Evolutionary conservation across 2,329 filamentous ascomycete genomes (phyloP).

Genomic region (Pyrenophora seminiperda): DNA sequence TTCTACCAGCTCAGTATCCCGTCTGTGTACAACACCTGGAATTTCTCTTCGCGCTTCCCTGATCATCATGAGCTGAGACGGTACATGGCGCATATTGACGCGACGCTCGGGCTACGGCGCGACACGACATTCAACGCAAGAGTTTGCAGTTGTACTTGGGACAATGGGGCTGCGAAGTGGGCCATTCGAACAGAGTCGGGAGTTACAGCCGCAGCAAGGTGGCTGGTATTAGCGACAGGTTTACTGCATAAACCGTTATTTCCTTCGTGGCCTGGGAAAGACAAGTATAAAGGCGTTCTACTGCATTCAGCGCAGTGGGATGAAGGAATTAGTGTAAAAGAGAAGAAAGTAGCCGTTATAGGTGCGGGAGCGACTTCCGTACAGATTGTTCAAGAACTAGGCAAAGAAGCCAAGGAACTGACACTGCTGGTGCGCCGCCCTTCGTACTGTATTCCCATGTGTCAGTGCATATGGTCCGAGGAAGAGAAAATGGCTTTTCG

Average conservation of each 20-base stretch:
- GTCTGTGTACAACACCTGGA: constrained; percentile 33
- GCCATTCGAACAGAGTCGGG: constrained; percentile 52
- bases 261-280: constrained; percentile 22
- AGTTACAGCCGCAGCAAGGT: constrained; percentile 51
- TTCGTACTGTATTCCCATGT: constrained; percentile 34
- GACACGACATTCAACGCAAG: constrained; percentile 50
- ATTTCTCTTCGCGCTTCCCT: constrained; percentile 31
- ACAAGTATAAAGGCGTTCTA: constrained; percentile 28
- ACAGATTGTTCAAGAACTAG: constrained; percentile 36
- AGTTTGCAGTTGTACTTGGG: constrained; percentile 52
- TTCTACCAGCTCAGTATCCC: constrained; percentile 41
- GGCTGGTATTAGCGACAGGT: constrained; percentile 38
- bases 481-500: constrained; percentile 31
- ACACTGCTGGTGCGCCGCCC: constrained; percentile 31
- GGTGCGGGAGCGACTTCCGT: constrained; percentile 38
- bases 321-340: constrained; percentile 41
- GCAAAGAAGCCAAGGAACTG: constrained; percentile 25
- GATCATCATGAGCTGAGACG: constrained; percentile 30
- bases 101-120: constrained; percentile 26
- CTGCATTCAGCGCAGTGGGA: constrained; percentile 35
- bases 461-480: constrained; percentile 23
- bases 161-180: constrained; percentile 50
- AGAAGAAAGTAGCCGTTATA: constrained; percentile 33
- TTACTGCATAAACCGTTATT: constrained; percentile 25
- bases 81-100: constrained; percentile 36